phyloP scores from a whole-genome alignment of 371 early-diverging fungal species.

The Haplosporangium sp. region DNA sequence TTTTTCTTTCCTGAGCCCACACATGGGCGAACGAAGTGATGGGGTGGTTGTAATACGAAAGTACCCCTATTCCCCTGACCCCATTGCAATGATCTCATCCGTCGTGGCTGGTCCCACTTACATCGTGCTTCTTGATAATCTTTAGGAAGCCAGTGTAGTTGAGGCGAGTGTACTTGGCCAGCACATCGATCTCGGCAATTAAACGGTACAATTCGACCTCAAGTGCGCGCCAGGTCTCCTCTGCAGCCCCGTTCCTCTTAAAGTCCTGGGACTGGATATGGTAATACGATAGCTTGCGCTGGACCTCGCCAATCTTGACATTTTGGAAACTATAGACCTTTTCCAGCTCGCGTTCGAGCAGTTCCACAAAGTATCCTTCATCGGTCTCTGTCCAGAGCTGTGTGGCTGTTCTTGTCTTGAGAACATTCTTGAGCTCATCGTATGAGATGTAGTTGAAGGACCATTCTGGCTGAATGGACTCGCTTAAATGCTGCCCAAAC shows the following conservation, averaged over 20 bases:
- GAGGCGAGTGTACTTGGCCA: constrained; percentile 94
- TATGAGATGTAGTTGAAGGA: constrained; percentile 90
- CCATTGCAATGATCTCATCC: not conserved
- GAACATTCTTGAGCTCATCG: constrained; percentile 82
- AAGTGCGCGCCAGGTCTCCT: constrained; percentile 74
- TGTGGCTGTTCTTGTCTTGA: constrained; percentile 67
- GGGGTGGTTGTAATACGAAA: too few relatives aligned
- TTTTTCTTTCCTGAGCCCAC: too few relatives aligned
- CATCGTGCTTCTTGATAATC: constrained; percentile 98
- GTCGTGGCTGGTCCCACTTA: constrained; percentile 50
- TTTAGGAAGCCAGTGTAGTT: constrained; percentile 98
- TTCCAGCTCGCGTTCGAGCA: constrained; percentile 90
- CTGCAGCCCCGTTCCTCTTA: constrained; percentile 66
- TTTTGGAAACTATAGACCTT: constrained; percentile 93
- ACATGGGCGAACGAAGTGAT: too few relatives aligned
- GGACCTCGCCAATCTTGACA: constrained; percentile 91
- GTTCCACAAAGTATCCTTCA: constrained; percentile 89
- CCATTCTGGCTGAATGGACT: constrained; percentile 86
- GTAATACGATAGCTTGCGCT: constrained; percentile 82
- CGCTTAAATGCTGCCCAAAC: constrained; percentile 87
- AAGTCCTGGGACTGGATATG: constrained; percentile 70
- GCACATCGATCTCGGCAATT: constrained; percentile 92
- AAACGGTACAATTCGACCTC: constrained; percentile 87
- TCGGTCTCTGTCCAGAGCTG: constrained; percentile 74
- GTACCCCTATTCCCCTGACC: not conserved